Conservation (phyloP, 768 basidiomycete genomes). For the Russula ochroleuca region DNA sequence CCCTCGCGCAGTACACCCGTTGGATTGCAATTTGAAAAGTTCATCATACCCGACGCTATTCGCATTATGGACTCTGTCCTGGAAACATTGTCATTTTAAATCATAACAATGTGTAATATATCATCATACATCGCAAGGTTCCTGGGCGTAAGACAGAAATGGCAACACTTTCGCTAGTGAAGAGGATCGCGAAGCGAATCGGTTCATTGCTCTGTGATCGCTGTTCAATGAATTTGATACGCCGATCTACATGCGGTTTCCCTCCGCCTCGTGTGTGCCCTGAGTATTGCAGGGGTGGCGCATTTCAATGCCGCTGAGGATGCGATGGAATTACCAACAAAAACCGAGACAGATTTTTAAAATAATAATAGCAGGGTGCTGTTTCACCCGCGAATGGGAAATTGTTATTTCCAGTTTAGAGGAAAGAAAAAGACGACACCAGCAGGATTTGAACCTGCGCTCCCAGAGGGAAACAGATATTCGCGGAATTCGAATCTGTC, state of each 20-base stretch:
- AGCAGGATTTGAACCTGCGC: conserved; percentile 70
- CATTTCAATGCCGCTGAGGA: neutral
- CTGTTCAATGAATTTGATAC: neutral
- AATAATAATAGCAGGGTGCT: too few relatives aligned
- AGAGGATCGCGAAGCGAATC: neutral
- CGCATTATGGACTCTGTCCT: conserved; percentile 79
- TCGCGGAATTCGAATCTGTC: conserved; percentile 22
- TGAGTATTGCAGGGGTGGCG: neutral
- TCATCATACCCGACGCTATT: conserved; percentile 84
- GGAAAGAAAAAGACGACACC: conserved; percentile 42
- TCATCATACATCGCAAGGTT: neutral
- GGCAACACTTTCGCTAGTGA: neutral
- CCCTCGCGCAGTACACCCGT: conserved; percentile 60
- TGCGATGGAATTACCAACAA: neutral
- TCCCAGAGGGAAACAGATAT: conserved; percentile 27
- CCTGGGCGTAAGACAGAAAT: neutral
- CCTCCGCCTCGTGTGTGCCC: neutral
- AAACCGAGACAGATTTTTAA: neutral
- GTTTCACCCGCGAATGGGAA: too few relatives aligned
- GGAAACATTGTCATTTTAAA: conserved; percentile 71
- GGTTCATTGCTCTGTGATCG: neutral
- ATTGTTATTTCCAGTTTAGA: too few relatives aligned
- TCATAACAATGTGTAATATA: conserved; percentile 3
- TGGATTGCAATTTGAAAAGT: conserved; percentile 84
- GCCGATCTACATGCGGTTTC: neutral